A percentile compares a stretch with the other conserved stretches of the same genome.
phyloP scores from a whole-genome alignment of 208 protist genomes.

The Trypanosoma theileri region DNA sequence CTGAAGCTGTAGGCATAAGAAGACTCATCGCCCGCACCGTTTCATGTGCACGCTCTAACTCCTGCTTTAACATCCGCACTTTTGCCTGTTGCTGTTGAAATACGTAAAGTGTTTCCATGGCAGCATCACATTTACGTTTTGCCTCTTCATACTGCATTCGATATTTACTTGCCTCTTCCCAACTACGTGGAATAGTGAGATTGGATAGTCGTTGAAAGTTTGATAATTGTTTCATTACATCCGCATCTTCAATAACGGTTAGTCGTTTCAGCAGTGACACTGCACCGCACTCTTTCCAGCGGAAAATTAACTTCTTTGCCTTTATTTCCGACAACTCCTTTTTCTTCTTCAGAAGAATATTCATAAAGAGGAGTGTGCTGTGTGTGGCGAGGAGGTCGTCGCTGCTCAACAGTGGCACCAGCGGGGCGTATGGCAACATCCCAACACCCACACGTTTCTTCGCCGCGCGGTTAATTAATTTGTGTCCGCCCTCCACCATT shows the following conservation, averaged over 20 bases:
- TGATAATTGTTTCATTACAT: constrained; percentile 29
- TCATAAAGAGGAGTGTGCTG: constrained; percentile 40
- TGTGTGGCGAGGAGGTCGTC: constrained; percentile 30
- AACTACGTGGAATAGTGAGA: constrained; percentile 32
- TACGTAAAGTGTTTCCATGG: constrained; percentile 29
- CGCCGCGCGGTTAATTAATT: constrained; percentile 37
- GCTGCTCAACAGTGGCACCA: constrained; percentile 29
- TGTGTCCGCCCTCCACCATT: constrained; percentile 28
- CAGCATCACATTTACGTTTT: constrained; percentile 23
- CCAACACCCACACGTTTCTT: constrained; percentile 28
- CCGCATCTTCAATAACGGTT: constrained; percentile 31
- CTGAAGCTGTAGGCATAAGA: constrained; percentile 14
- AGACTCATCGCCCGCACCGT: constrained; percentile 22
- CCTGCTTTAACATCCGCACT: constrained; percentile 31
- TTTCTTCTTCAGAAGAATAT: constrained; percentile 36
- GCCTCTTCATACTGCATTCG: constrained; percentile 29
- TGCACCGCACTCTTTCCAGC: constrained; percentile 35
- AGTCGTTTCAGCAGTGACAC: constrained; percentile 28
- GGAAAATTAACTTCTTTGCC: constrained; percentile 39
- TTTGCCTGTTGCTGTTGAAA: constrained; percentile 38
- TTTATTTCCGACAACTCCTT: constrained; percentile 28
- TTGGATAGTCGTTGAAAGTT: constrained; percentile 33
- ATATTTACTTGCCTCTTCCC: constrained; percentile 40
- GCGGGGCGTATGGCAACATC: constrained; percentile 29
- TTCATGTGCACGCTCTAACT: constrained; percentile 30